phyloP scores from a whole-genome alignment of 192 early-diverging fungal genomes.

The Mortierella claussenii region DNA sequence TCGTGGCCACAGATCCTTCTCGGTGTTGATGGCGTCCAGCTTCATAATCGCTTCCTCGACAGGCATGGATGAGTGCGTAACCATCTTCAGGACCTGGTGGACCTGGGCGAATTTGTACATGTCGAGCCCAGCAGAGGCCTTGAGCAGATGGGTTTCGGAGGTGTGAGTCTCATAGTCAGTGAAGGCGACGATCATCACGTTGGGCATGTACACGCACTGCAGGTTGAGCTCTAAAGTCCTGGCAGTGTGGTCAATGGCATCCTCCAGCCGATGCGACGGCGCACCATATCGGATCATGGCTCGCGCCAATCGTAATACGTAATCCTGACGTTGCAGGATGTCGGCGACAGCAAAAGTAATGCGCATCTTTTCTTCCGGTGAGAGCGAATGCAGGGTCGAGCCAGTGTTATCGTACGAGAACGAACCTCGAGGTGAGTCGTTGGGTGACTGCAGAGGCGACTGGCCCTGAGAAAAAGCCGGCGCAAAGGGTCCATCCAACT shows the following conservation, averaged over 20 bases:
- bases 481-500: constrained; percentile 8
- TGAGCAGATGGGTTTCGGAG: constrained; percentile 80
- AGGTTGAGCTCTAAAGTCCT: constrained; percentile 71
- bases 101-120: constrained; percentile 76
- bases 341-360: constrained; percentile 72
- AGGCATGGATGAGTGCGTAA: constrained; percentile 71
- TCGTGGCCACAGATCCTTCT: constrained; percentile 68
- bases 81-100: constrained; percentile 69
- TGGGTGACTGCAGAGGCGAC: constrained; percentile 36
- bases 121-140: constrained; percentile 69
- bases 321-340: constrained; percentile 76
- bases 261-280: constrained; percentile 73
- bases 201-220: constrained; percentile 75
- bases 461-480: constrained; percentile 13
- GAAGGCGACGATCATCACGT: constrained; percentile 79
- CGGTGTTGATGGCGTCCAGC: constrained; percentile 67
- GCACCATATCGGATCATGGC: constrained; percentile 75
- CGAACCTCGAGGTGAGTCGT: constrained; percentile 35
- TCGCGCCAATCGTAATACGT: constrained; percentile 69
- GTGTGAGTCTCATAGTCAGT: constrained; percentile 77
- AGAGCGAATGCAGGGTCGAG: constrained; percentile 35
- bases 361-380: constrained; percentile 60
- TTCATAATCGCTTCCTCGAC: constrained; percentile 75
- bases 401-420: constrained; percentile 30
- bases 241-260: constrained; percentile 62